Percentiles rank a stretch among this genome's conserved stretches.
Evolutionary conservation across 2,329 filamentous ascomycete genomes (phyloP).

Genomic region (Arthrinium phaeospermum): DNA sequence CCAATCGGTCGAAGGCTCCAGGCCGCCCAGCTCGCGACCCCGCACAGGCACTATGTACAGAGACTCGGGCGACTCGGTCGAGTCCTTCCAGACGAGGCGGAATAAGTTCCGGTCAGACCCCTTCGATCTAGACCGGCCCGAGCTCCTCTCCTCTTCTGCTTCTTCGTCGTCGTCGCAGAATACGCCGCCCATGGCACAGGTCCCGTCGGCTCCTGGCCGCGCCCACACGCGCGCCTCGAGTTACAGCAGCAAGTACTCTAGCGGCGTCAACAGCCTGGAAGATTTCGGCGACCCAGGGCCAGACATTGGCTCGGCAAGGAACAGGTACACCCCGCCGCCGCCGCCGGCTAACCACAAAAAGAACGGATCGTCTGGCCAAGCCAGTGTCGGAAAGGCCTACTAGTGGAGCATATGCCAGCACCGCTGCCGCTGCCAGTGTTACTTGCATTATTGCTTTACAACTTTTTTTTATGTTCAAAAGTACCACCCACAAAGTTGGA

Average conservation of each 20-base stretch:
- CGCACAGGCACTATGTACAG: slow-evolving; percentile 49
- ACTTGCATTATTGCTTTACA: not conserved
- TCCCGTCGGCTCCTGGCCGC: slow-evolving; percentile 36
- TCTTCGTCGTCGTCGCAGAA: slow-evolving; percentile 34
- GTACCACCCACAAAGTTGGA: not conserved
- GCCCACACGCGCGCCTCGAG: slow-evolving; percentile 46
- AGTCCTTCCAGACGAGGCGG: slow-evolving; percentile 50
- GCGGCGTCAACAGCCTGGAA: slow-evolving; percentile 50
- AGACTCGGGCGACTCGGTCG: slow-evolving; percentile 49
- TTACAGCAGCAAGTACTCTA: slow-evolving; percentile 51
- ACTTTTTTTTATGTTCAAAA: not conserved
- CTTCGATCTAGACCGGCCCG: slow-evolving; percentile 66
- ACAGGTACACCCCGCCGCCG: slow-evolving; percentile 37
- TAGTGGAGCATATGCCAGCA: not conserved
- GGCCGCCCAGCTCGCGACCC: slow-evolving; percentile 35
- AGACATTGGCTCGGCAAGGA: slow-evolving; percentile 52
- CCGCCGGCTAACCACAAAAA: slow-evolving; percentile 28
- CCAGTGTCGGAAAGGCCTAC: slow-evolving; percentile 42
- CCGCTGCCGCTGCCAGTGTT: not conserved
- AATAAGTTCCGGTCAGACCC: slow-evolving; percentile 68
- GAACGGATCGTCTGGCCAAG: slow-evolving; percentile 33
- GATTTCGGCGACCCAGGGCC: slow-evolving; percentile 62
- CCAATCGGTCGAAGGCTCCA: slow-evolving; percentile 44
- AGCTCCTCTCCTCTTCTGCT: slow-evolving; percentile 45
- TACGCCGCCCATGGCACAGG: slow-evolving; percentile 28